A percentile compares a stretch with the other conserved stretches of the same genome.
Conservation (phyloP, 257 asterid species). For the Haberlea rhodopensis region DNA sequence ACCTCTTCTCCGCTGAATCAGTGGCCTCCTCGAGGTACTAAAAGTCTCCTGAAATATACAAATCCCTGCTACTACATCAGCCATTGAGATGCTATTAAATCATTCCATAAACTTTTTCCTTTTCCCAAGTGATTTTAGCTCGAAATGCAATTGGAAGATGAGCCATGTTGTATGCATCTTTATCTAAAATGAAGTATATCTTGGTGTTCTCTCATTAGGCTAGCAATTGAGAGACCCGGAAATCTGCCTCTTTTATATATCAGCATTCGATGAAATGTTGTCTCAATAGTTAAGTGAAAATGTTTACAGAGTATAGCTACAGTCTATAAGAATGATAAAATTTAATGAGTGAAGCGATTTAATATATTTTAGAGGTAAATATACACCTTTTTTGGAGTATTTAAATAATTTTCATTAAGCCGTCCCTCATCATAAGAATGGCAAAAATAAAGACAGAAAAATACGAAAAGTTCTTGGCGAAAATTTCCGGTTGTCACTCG, state of each 20-base stretch:
- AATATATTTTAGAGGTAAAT: too few species aligned
- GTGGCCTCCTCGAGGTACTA: slow-evolving; percentile 71
- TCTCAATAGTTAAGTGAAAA: too few species aligned
- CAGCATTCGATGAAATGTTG: neutral
- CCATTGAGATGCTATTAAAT: slow-evolving; percentile 9
- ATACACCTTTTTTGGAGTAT: too few species aligned
- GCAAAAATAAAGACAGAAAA: too few species aligned
- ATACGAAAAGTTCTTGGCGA: too few species aligned
- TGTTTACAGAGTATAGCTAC: too few species aligned
- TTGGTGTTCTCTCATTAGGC: neutral
- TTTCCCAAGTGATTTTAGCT: neutral
- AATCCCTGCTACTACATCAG: slow-evolving; percentile 7
- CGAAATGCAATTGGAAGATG: slow-evolving; percentile 14
- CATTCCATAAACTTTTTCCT: neutral
- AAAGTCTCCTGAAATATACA: slow-evolving; percentile 5
- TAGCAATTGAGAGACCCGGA: slow-evolving; percentile 6
- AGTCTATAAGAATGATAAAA: too few species aligned
- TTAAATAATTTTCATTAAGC: too few species aligned
- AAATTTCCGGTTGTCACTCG: too few species aligned
- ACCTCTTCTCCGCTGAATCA: slow-evolving; percentile 64
- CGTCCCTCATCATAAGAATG: too few species aligned
- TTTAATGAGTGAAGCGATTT: too few species aligned
- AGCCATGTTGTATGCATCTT: slow-evolving; percentile 5
- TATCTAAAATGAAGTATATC: slow-evolving; percentile 19
- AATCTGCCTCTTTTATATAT: neutral